phyloP scores from a whole-genome alignment of 176 grass and related monocot genomes.

The Aegilops umbellulata region DNA sequence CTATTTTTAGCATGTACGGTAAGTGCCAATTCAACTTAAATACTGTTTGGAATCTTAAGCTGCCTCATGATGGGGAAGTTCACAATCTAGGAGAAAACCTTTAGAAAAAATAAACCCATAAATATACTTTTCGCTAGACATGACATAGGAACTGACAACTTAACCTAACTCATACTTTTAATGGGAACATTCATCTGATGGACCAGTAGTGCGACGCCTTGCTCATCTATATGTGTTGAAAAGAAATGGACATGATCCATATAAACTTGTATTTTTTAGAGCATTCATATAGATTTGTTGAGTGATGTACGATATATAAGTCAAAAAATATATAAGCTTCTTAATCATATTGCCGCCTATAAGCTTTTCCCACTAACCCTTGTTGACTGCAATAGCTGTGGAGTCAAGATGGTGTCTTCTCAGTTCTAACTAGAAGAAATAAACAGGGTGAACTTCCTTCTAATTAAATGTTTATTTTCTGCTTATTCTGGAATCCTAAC shows the following conservation, averaged over 20 bases:
- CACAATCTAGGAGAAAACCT: background rate
- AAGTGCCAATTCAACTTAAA: background rate
- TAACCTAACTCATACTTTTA: background rate
- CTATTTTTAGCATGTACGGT: background rate
- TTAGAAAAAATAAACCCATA: background rate
- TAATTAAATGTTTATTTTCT: background rate
- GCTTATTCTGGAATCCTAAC: background rate
- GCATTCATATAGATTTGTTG: background rate
- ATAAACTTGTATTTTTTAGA: background rate
- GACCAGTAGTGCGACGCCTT: background rate
- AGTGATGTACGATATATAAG: background rate
- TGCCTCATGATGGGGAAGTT: background rate
- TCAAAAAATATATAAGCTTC: background rate
- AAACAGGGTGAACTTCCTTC: background rate
- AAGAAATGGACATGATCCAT: background rate
- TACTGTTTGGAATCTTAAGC: background rate
- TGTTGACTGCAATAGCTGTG: slow-evolving; percentile 1
- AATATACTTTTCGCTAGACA: background rate
- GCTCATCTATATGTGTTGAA: background rate
- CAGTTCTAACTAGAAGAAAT: background rate
- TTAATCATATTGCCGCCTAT: background rate
- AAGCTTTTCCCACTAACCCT: background rate
- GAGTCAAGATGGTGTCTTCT: background rate
- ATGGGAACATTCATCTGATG: background rate
- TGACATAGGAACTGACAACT: background rate